A percentile compares a stretch with the other conserved stretches of the same genome.
Evolutionary conservation across 495 filamentous ascomycete species (phyloP).

Genomic region (Coniosporium apollinis): DNA sequence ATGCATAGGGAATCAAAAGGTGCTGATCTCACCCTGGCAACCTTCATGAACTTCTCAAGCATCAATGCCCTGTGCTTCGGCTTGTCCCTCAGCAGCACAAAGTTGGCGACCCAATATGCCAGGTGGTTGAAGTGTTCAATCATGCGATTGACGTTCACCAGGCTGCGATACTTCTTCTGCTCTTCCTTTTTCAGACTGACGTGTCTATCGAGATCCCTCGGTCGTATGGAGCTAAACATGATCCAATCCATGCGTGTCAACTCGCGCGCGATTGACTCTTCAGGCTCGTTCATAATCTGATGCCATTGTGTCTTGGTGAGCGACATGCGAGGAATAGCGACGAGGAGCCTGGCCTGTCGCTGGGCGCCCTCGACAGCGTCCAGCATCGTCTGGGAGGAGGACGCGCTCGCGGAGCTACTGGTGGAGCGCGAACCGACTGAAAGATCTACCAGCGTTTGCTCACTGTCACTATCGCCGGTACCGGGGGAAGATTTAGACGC

Average conservation of each 20-base stretch:
- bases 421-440: neutral
- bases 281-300: constrained; percentile 59
- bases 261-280: constrained; percentile 76
- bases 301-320: constrained; percentile 71
- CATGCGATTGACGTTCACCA: constrained; percentile 83
- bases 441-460: too few species aligned
- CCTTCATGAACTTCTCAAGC: constrained; percentile 81
- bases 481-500: neutral
- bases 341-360: constrained; percentile 47
- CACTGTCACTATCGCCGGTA: too few species aligned
- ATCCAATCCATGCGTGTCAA: constrained; percentile 93
- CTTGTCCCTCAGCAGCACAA: constrained; percentile 86
- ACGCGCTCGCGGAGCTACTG: constrained; percentile 12
- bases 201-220: constrained; percentile 81
- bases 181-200: constrained; percentile 56
- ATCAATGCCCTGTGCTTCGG: constrained; percentile 83
- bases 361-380: constrained; percentile 56
- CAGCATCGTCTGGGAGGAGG: constrained; percentile 31
- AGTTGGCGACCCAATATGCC: constrained; percentile 77
- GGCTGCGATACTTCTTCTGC: constrained; percentile 60
- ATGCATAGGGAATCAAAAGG: too few species aligned
- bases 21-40: too few species aligned
- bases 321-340: constrained; percentile 38
- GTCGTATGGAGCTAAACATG: constrained; percentile 91
- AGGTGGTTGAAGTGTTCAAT: constrained; percentile 64